Percentiles rank a stretch among this genome's conserved stretches.
These are phyloP conservation scores for Leccinum subtestaceum DNA, from an alignment of 768 basidiomycete species.

Conservation along the genomic window DNA sequence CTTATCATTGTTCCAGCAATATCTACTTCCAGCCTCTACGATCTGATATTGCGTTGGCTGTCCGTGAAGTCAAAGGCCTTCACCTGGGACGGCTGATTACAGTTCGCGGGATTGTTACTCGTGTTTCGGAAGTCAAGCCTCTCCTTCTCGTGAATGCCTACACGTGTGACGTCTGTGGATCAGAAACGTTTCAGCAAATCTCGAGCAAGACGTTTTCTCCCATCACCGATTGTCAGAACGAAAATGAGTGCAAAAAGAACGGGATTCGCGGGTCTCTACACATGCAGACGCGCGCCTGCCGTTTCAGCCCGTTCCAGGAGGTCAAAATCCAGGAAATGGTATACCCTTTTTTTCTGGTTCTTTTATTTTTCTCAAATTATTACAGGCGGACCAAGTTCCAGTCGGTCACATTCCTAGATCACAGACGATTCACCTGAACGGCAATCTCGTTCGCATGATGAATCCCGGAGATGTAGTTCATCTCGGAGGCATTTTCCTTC, in stretches of 20 bases:
- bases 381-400: slow-evolving; percentile 95
- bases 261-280: slow-evolving; percentile 85
- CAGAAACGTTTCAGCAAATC: slow-evolving; percentile 98
- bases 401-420: slow-evolving; percentile 98
- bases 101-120: slow-evolving; percentile 95
- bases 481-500: slow-evolving; percentile 94
- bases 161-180: slow-evolving; percentile 96
- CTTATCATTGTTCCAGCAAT: slow-evolving; percentile 55
- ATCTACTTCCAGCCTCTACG: slow-evolving; percentile 89
- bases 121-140: slow-evolving; percentile 98
- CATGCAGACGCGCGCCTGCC: slow-evolving; percentile 97
- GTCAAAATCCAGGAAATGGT: slow-evolving; percentile 99
- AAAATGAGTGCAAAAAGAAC: slow-evolving; percentile 82
- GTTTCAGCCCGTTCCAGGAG: slow-evolving; percentile 98
- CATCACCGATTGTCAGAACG: slow-evolving; percentile 84
- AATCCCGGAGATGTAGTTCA: slow-evolving; percentile 96
- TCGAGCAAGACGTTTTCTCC: slow-evolving; percentile 89
- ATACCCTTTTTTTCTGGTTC: slow-evolving; percentile 7
- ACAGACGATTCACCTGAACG: slow-evolving; percentile 95
- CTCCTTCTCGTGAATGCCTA: slow-evolving; percentile 96
- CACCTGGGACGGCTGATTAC: slow-evolving; percentile 94
- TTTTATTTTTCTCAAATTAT: slow-evolving; percentile 10
- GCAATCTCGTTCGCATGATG: slow-evolving; percentile 84
- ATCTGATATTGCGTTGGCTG: slow-evolving; percentile 77
- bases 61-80: slow-evolving; percentile 82